These are phyloP conservation scores for Leucoagaricus sp. DNA, from an alignment of 1,284 basidiomycete genomes.

Conservation along the genomic window DNA sequence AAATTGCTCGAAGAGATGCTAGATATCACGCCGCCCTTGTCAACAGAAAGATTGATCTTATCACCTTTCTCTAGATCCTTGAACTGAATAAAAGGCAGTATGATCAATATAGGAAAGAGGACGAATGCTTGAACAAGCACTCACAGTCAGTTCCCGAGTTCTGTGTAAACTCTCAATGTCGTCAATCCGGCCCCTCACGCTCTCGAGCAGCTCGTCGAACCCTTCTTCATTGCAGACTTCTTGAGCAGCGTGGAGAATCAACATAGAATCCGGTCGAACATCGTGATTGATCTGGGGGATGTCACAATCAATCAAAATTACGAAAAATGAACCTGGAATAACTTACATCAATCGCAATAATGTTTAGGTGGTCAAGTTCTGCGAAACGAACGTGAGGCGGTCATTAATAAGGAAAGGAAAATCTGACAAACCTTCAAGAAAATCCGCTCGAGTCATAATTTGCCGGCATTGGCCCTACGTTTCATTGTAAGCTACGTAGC, in stretches of 20 bases:
- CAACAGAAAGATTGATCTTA: conserved; percentile 56
- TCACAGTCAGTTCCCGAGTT: conserved; percentile 70
- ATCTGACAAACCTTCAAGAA: conserved; percentile 59
- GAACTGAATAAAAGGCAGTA: conserved; percentile 49
- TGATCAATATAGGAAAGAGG: conserved; percentile 9
- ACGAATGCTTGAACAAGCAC: conserved; percentile 26
- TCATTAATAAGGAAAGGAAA: not conserved
- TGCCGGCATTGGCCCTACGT: conserved; percentile 62
- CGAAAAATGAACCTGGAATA: not conserved
- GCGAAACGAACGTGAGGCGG: conserved; percentile 10
- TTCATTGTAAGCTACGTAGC: conserved; percentile 15
- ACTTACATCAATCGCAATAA: conserved; percentile 78
- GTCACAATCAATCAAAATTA: not conserved
- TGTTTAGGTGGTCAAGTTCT: conserved; percentile 68
- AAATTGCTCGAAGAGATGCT: conserved; percentile 24
- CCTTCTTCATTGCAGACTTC: conserved; percentile 70
- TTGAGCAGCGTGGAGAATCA: conserved; percentile 69
- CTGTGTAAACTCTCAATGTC: conserved; percentile 74
- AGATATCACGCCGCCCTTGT: conserved; percentile 54
- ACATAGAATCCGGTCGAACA: conserved; percentile 77
- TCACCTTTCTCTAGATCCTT: conserved; percentile 64
- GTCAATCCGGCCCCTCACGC: conserved; percentile 71
- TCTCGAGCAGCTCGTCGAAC: conserved; percentile 72
- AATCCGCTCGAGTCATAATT: conserved; percentile 85
- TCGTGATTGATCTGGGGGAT: conserved; percentile 63